Evolutionary conservation across 192 early-diverging fungal species (phyloP).

Genomic region (Diversispora eburnea): DNA sequence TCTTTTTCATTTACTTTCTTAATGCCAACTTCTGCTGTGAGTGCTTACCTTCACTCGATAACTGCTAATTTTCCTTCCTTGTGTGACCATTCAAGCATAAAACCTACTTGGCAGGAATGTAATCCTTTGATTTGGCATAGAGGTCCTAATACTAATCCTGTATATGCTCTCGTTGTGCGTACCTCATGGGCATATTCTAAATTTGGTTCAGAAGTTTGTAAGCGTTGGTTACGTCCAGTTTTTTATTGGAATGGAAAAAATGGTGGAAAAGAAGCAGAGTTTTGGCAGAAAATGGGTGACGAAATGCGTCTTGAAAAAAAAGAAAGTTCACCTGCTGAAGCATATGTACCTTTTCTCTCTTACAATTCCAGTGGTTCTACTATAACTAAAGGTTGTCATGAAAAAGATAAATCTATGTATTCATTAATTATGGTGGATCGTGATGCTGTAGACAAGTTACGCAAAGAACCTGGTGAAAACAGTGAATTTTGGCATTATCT

Average conservation of each 20-base stretch:
- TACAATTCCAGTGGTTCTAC: neutral
- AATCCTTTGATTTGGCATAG: slow-evolving; percentile 54
- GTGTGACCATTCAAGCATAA: slow-evolving; percentile 43
- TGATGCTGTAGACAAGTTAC: slow-evolving; percentile 42
- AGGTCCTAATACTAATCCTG: slow-evolving; percentile 58
- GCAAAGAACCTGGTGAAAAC: slow-evolving; percentile 33
- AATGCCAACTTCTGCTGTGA: slow-evolving; percentile 43
- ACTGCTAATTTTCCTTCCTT: slow-evolving; percentile 42
- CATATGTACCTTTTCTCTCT: slow-evolving; percentile 41
- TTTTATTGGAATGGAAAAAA: slow-evolving; percentile 63
- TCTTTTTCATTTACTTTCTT: slow-evolving; percentile 47
- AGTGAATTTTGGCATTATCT: slow-evolving; percentile 44
- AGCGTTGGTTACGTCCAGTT: slow-evolving; percentile 46
- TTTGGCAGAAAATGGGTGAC: slow-evolving; percentile 31
- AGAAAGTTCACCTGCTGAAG: slow-evolving; percentile 55
- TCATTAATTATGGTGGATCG: slow-evolving; percentile 55
- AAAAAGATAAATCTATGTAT: slow-evolving; percentile 35
- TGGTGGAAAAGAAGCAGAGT: slow-evolving; percentile 33
- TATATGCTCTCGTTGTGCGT: slow-evolving; percentile 53
- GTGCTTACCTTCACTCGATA: slow-evolving; percentile 35
- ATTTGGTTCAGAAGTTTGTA: slow-evolving; percentile 40
- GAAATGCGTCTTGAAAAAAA: slow-evolving; percentile 47
- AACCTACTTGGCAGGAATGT: slow-evolving; percentile 28
- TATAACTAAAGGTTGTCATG: neutral
- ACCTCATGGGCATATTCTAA: slow-evolving; percentile 46